Base-by-base conservation (phyloP, 2,329 filamentous ascomycete species). In the Colletotrichum sp. region DNA sequence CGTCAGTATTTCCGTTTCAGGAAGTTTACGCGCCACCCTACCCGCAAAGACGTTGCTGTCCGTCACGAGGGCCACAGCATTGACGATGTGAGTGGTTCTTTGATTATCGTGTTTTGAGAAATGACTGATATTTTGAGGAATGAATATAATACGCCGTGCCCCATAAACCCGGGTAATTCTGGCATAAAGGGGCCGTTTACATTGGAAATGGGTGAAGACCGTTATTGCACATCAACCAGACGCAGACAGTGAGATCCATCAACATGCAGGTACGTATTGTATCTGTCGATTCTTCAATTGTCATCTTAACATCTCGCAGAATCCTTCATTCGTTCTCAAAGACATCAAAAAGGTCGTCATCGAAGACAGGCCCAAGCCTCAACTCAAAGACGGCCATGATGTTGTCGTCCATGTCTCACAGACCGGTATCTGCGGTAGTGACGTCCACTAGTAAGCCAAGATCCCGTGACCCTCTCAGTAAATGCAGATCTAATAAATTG, bases 391-490 rank as follows among this genome's bases (percentile, higher is more conserved):
- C 26, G 21, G 21, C 16, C 55, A 58, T 28, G 24, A 58, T 58
- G 55, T 58, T 26, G 9, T 58, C 21, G 26, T 58, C 0, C 55
- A 28, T 0, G 55, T 58, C 26, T 58, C 55, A 26, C 26, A 26
- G 13, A 28, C 26, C 16, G 55, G 55, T 18, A 28, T 58, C 16
- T 58, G 55, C 26, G 55, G 55, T 18, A 58, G 55, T 8, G 55
- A 58, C 55, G 55, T 58, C 1, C 13, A 28, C n/a, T 28, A 26
- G 55, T 52, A 52, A 52, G n/a, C 12, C n/a, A 21, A 21, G 18
- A 3, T 12, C 38, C 13, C 0, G 1, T 4, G 34, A 0, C 13
- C 1, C 1, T 21, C 18, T n/a, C 10, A 13, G 43, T 52, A 0
- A 52, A 10, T 18, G 16, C 4, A 28, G 0, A 58, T 28, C 55